Percentiles rank a stretch among this genome's conserved stretches.
These are phyloP conservation scores for Neocatenulostroma microsporum DNA, from an alignment of 2,329 filamentous ascomycete species.

Conservation along the genomic window DNA sequence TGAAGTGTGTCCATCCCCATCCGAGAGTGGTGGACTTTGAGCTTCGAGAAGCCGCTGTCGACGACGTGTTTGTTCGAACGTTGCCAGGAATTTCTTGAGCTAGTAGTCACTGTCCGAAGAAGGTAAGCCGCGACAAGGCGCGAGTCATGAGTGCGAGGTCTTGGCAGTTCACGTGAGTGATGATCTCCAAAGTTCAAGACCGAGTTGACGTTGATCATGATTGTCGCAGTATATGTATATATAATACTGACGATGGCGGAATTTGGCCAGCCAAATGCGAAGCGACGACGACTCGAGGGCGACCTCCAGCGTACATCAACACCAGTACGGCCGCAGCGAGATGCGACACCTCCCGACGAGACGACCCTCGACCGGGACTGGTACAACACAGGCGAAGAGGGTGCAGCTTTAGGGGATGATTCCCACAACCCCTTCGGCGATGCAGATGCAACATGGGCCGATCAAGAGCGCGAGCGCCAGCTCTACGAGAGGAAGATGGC, in stretches of 20 bases:
- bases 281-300: constrained; percentile 59
- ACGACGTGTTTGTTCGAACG: constrained; percentile 99
- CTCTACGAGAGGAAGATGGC: constrained; percentile 70
- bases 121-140: too few relatives aligned
- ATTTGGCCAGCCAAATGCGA: too few relatives aligned
- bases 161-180: too few relatives aligned
- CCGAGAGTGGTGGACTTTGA: constrained; percentile 96
- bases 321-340: constrained; percentile 25
- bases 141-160: too few relatives aligned
- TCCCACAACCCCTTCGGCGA: constrained; percentile 85
- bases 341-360: constrained; percentile 44
- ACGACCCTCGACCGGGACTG: constrained; percentile 80
- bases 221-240: too few relatives aligned
- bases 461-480: constrained; percentile 65
- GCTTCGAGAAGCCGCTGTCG: constrained; percentile 89
- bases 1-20: constrained; percentile 99
- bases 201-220: too few relatives aligned
- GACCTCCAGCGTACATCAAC: constrained; percentile 37
- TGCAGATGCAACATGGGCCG: constrained; percentile 59
- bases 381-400: constrained; percentile 82
- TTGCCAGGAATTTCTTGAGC: too few relatives aligned
- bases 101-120: too few relatives aligned
- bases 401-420: constrained; percentile 73
- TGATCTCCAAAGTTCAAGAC: too few relatives aligned
- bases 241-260: too few relatives aligned